Evolutionary conservation across 176 grass and related monocot genomes (phyloP), one percentile per base, ranked within the genome.

Genomic region (Oryza punctata): DNA sequence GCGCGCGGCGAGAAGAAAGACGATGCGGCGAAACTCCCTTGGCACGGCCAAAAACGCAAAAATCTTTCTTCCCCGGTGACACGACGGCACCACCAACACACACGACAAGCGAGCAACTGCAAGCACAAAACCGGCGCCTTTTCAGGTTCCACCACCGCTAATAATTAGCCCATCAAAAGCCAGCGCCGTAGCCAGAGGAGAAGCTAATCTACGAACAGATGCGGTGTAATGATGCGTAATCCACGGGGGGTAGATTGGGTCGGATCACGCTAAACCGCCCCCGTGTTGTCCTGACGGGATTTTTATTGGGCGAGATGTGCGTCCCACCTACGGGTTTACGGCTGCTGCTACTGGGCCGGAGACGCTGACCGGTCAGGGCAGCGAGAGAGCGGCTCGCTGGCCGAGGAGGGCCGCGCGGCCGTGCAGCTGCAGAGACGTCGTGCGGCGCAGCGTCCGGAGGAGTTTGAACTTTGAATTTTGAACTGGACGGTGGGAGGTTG

Each of bases 401-500:
- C 29, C 75, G 81, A 67, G 63, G 49, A 45, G 1, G 52, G 49
- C 49, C 3, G 15, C 13, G 60, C 81, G 74, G 60, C 61, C 81
- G 81, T 83, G 80, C 80, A 73, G 80, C 33, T 78, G 77, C 75
- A 77, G 49, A 52, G 49, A 28, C 6, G 37, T 50, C 24, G 77
- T 68, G 71, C 63, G 23, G 27, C 45, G 71, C 63, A 29, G 27
- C 35, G 50, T 18, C 50, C 57, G 57, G 57, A 24, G n/a, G 2
- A n/a, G 79, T 83, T 83, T 66, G 63, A 90, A 87, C 77, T 84
- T 84, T 59, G 82, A 84, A 84, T 15, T 90, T 90, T 83, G 80
- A 87, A 87, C 40, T 11, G 28, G 46, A 2, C 19, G 67, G 45
- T 81, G 67, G 27, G 46, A 25, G 43, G 63, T 38, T 38, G 37